These are phyloP conservation scores for Xylaria sp. DNA, from an alignment of 2,329 filamentous ascomycete genomes.

Conservation along the genomic window DNA sequence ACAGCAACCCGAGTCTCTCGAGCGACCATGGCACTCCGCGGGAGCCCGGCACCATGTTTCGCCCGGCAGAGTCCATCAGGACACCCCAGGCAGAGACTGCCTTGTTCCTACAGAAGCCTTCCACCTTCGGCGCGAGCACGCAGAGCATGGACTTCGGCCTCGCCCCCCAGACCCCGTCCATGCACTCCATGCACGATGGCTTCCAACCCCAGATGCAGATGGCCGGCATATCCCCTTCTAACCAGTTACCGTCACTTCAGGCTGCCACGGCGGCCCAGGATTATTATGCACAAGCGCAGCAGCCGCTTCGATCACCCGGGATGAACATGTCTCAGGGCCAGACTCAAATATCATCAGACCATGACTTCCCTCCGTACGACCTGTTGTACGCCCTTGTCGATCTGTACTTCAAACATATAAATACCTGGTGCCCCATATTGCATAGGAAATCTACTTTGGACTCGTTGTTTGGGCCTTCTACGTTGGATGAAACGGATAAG, in stretches of 20 bases:
- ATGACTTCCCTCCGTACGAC: slow-evolving; percentile 75
- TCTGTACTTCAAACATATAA: slow-evolving; percentile 78
- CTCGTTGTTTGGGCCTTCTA: slow-evolving; percentile 75
- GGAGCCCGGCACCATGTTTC: slow-evolving; percentile 51
- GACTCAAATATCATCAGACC: slow-evolving; percentile 55
- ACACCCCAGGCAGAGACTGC: slow-evolving; percentile 61
- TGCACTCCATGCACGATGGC: slow-evolving; percentile 49
- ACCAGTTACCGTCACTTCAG: slow-evolving; percentile 40
- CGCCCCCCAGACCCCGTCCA: slow-evolving; percentile 47
- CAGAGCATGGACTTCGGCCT: slow-evolving; percentile 56
- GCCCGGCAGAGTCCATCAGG: slow-evolving; percentile 52
- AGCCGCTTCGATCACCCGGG: slow-evolving; percentile 60
- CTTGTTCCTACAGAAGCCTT: slow-evolving; percentile 64
- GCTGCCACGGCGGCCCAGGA: slow-evolving; percentile 50
- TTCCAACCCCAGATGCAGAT: slow-evolving; percentile 50
- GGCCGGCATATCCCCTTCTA: slow-evolving; percentile 44
- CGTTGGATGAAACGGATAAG: slow-evolving; percentile 78
- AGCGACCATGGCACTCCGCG: slow-evolving; percentile 61
- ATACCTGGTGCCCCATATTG: slow-evolving; percentile 87
- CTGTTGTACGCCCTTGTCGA: slow-evolving; percentile 73
- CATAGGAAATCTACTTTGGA: slow-evolving; percentile 82
- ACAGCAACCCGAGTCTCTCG: slow-evolving; percentile 53
- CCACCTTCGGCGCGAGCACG: slow-evolving; percentile 49
- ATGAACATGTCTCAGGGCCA: slow-evolving; percentile 55
- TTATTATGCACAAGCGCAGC: slow-evolving; percentile 50